Percentiles rank a stretch among this genome's conserved stretches.
phyloP scores from a whole-genome alignment of 257 asterid species.

The Buddleja alternifolia region DNA sequence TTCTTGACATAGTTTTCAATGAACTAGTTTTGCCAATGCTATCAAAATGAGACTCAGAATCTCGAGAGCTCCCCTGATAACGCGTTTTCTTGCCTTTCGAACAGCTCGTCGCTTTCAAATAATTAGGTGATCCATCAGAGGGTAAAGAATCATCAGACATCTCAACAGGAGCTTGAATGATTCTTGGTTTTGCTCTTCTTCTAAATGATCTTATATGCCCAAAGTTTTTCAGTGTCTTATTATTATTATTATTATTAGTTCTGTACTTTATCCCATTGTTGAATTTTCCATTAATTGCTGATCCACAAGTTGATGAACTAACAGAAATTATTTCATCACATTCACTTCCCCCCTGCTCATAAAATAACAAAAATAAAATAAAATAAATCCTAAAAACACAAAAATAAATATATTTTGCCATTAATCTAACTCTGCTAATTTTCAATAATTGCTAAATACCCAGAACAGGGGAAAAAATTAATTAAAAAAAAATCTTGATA shows the following conservation, averaged over 20 bases:
- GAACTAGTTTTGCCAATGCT: constrained; percentile 41
- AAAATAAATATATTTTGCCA: neutral
- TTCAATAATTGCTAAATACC: neutral
- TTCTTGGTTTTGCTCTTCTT: constrained; percentile 48
- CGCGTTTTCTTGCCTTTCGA: constrained; percentile 44
- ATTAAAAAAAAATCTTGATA: too few species aligned
- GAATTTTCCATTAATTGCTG: constrained; percentile 33
- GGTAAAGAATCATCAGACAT: constrained; percentile 35
- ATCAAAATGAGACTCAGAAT: constrained; percentile 45
- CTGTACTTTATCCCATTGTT: constrained; percentile 27
- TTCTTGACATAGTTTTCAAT: constrained; percentile 35
- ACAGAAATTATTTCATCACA: constrained; percentile 51
- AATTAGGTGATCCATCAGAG: constrained; percentile 44
- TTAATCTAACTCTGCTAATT: neutral
- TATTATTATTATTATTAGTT: constrained; percentile 27
- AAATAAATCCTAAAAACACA: neutral
- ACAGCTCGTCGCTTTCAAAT: constrained; percentile 47
- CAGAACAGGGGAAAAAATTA: too few species aligned
- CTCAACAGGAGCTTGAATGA: constrained; percentile 25
- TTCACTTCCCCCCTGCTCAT: constrained; percentile 63
- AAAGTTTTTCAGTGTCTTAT: constrained; percentile 33
- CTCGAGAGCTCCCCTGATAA: constrained; percentile 37
- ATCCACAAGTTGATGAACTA: constrained; percentile 60
- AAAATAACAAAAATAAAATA: neutral
- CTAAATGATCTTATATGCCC: constrained; percentile 47